A percentile compares a stretch with the other conserved stretches of the same genome.
Conservation (phyloP, 495 filamentous ascomycete genomes). For the Penicillium coprophilum region DNA sequence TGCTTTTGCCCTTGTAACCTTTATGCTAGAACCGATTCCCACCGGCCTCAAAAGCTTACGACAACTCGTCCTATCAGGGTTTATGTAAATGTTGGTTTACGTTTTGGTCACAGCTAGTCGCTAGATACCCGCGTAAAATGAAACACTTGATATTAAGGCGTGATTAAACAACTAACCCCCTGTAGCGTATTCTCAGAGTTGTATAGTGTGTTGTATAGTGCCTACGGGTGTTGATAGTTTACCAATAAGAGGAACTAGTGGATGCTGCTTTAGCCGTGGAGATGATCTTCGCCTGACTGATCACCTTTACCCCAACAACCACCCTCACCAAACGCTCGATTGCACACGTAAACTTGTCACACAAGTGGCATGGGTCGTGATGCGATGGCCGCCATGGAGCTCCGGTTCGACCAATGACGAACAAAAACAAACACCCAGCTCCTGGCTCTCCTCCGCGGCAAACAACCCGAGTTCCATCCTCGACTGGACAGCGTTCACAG, state of each 20-base stretch:
- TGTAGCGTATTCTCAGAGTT: too few species aligned
- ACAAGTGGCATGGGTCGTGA: constrained; percentile 39
- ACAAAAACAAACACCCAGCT: constrained; percentile 19
- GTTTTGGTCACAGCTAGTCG: too few species aligned
- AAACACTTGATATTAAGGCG: not conserved
- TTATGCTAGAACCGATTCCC: too few species aligned
- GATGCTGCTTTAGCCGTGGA: constrained; percentile 1
- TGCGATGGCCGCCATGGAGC: constrained; percentile 57
- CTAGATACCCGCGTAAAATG: too few species aligned
- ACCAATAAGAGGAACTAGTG: not conserved
- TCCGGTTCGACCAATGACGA: constrained; percentile 39
- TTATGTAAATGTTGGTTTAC: too few species aligned
- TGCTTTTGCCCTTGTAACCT: not conserved
- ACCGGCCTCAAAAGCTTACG: too few species aligned
- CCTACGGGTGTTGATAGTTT: not conserved
- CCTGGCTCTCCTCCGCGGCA: constrained; percentile 16
- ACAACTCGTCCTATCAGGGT: too few species aligned
- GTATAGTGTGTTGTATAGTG: too few species aligned
- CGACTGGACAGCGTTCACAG: constrained; percentile 67
- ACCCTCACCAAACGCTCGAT: constrained; percentile 12
- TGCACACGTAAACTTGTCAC: constrained; percentile 5
- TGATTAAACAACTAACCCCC: not conserved
- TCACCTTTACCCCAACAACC: constrained; percentile 11
- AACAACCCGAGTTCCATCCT: constrained; percentile 20
- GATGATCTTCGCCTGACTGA: constrained; percentile 2